These are phyloP conservation scores for Austroboletus eburneus DNA, from an alignment of 768 basidiomycete species.

Conservation along the genomic window DNA sequence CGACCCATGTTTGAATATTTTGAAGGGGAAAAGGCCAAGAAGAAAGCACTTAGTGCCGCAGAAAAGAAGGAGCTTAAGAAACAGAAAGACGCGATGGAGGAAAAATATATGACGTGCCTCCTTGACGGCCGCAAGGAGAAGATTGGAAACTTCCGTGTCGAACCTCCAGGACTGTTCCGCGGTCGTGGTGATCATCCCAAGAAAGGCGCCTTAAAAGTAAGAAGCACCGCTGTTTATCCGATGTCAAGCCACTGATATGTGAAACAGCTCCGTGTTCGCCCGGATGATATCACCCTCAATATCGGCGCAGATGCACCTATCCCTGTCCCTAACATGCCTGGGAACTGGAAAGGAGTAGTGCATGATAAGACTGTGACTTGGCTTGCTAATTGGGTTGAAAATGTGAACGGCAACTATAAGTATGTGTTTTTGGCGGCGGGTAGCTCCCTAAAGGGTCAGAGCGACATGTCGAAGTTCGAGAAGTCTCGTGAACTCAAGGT, in stretches of 20 bases:
- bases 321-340: conserved; percentile 88
- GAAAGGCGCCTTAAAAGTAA: conserved; percentile 92
- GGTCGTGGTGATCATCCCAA: conserved; percentile 98
- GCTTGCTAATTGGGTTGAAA: conserved; percentile 99
- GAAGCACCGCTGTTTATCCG: conserved; percentile 10
- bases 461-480: conserved; percentile 97
- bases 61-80: conserved; percentile 93
- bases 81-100: conserved; percentile 77
- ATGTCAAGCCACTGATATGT: conserved; percentile 3
- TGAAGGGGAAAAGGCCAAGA: conserved; percentile 88
- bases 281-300: conserved; percentile 95
- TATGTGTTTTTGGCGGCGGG: conserved; percentile 99
- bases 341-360: conserved; percentile 82
- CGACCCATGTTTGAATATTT: conserved; percentile 91
- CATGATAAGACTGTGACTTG: conserved; percentile 98
- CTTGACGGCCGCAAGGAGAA: conserved; percentile 98
- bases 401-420: conserved; percentile 92
- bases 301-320: conserved; percentile 72
- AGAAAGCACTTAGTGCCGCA: conserved; percentile 77
- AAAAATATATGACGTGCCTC: conserved; percentile 78
- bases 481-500: conserved; percentile 97
- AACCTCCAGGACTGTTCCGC: conserved; percentile 97
- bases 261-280: conserved; percentile 73
- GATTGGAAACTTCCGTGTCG: conserved; percentile 95
- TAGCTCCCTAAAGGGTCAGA: conserved; percentile 96